These are phyloP conservation scores for Pleurotus sapidus DNA, from an alignment of 768 basidiomycete species.

Conservation along the genomic window DNA sequence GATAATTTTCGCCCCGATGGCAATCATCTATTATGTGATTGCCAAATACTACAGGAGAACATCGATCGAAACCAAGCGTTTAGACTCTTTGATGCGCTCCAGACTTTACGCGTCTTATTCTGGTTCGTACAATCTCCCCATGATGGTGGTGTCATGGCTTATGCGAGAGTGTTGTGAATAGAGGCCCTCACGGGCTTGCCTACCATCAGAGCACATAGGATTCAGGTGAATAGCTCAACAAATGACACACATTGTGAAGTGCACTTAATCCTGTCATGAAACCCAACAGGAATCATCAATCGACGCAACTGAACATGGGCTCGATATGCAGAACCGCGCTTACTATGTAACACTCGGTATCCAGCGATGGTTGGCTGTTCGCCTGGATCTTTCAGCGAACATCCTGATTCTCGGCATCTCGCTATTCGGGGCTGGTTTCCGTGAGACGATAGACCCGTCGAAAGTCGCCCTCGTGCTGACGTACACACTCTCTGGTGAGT, in stretches of 20 bases:
- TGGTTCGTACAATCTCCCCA: slow-evolving; percentile 28
- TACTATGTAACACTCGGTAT: slow-evolving; percentile 63
- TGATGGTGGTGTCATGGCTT: background rate
- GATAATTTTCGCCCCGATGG: slow-evolving; percentile 33
- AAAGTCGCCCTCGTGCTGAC: slow-evolving; percentile 62
- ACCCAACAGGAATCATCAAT: slow-evolving; percentile 40
- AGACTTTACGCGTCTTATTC: slow-evolving; percentile 54
- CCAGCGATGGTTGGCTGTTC: slow-evolving; percentile 61
- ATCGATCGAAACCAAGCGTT: slow-evolving; percentile 61
- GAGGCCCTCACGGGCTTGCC: slow-evolving; percentile 63
- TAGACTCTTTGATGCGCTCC: slow-evolving; percentile 61
- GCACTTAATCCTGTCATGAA: too few species aligned
- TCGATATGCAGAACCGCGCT: slow-evolving; percentile 60
- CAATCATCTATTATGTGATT: slow-evolving; percentile 30
- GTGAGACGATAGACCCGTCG: slow-evolving; percentile 52
- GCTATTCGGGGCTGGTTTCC: slow-evolving; percentile 63
- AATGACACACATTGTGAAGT: background rate
- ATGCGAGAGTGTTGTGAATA: slow-evolving; percentile 14
- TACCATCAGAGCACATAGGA: slow-evolving; percentile 58
- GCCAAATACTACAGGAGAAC: slow-evolving; percentile 50
- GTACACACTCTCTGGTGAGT: slow-evolving; percentile 51
- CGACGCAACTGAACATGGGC: slow-evolving; percentile 44
- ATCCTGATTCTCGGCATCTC: slow-evolving; percentile 67
- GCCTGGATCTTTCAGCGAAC: slow-evolving; percentile 67
- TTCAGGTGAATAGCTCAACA: slow-evolving; percentile 35